A percentile compares a stretch with the other conserved stretches of the same genome.
Evolutionary conservation across 176 grass and related monocot species (phyloP).

Genomic region (Tuctoria greenei): DNA sequence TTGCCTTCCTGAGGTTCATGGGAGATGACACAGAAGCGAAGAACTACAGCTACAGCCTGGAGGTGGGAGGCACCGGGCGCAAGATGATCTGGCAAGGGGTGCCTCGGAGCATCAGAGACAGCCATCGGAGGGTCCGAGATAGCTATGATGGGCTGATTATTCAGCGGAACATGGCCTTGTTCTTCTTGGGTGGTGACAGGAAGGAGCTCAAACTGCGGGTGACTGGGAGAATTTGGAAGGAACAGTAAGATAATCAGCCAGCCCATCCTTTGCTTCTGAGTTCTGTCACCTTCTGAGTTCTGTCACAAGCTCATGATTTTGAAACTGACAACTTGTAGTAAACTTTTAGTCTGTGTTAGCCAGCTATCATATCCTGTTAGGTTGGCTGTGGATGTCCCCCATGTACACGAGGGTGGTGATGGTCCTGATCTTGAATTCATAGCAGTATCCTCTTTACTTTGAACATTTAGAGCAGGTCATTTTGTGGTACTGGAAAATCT

Average conservation of each 20-base stretch:
- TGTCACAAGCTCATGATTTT: slow-evolving; percentile 17
- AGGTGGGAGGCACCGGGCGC: slow-evolving; percentile 80
- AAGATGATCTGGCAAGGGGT: slow-evolving; percentile 95
- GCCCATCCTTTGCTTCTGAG: background rate
- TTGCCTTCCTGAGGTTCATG: slow-evolving; percentile 95
- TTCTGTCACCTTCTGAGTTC: too few species aligned
- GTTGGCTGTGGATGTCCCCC: slow-evolving; percentile 5
- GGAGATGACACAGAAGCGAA: slow-evolving; percentile 80
- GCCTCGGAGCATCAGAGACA: slow-evolving; percentile 78
- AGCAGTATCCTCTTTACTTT: slow-evolving; percentile 26
- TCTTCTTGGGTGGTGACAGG: slow-evolving; percentile 81
- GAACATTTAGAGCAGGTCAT: slow-evolving; percentile 16
- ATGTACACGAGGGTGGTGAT: background rate
- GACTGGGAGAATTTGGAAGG: slow-evolving; percentile 90
- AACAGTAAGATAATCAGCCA: slow-evolving; percentile 43
- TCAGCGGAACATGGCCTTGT: slow-evolving; percentile 89
- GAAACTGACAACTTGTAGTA: background rate
- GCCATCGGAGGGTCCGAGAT: slow-evolving; percentile 80
- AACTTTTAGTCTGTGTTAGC: slow-evolving; percentile 14
- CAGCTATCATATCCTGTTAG: slow-evolving; percentile 13
- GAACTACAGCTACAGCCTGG: slow-evolving; percentile 86
- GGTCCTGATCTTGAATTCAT: slow-evolving; percentile 25
- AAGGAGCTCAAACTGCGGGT: slow-evolving; percentile 91
- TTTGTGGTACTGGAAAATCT: slow-evolving; percentile 32
- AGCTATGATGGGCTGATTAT: slow-evolving; percentile 93